Evolutionary conservation across 78 protist genomes (phyloP), one percentile per base, ranked within the genome.

Genomic region (Emiliania huxleyi): DNA sequence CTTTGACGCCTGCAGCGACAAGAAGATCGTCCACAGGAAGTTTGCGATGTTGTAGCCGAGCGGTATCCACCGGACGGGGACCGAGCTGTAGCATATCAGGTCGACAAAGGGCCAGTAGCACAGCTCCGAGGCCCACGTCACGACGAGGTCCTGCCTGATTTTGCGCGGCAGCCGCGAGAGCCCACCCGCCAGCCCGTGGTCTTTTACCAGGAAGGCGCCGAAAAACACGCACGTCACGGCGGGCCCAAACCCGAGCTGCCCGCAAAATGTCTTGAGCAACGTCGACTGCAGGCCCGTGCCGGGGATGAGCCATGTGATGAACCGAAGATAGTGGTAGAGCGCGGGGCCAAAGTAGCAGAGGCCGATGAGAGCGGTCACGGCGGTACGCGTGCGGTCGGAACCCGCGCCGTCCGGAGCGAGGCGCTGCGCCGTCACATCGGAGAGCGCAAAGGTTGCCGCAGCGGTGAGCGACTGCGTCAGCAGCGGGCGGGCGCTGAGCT

Each of bases 91-190:
- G 42, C 81, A 71, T 35, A 37, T 37, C 19, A 71, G 42, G 42
- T 71, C 81, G 42, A 71, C 81, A 35, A 71, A 71, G 15, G 81
- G 81, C 81, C 81, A 71, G 81, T 33, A 71, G 42, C 81, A 29
- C 37, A 71, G 81, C 42, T 18, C 81, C 1, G 81, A 3, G 2
- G 81, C 81, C 81, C 81, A 71, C 42, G 81, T 71, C n/a, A 6
- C 21, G 43, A 71, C 18, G 81, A 71, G 81, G 18, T 71, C 81
- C 42, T 71, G 81, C 81, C 22, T 29, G 33, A 71, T 18, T 22
- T 71, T 71, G 37, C 40, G 40, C 2, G 81, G 81, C 81, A 6
- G 22, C 42, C 42, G 81, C 81, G 40, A 2, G 43, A 71, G 42
- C n/a, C 81, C 81, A 11, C 29, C 81, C 11, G 21, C 3, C 35